Percentiles rank a stretch among this genome's conserved stretches.
These are phyloP conservation scores for Crithidia acanthocephali DNA, from an alignment of 208 protist genomes.

Conservation along the genomic window DNA sequence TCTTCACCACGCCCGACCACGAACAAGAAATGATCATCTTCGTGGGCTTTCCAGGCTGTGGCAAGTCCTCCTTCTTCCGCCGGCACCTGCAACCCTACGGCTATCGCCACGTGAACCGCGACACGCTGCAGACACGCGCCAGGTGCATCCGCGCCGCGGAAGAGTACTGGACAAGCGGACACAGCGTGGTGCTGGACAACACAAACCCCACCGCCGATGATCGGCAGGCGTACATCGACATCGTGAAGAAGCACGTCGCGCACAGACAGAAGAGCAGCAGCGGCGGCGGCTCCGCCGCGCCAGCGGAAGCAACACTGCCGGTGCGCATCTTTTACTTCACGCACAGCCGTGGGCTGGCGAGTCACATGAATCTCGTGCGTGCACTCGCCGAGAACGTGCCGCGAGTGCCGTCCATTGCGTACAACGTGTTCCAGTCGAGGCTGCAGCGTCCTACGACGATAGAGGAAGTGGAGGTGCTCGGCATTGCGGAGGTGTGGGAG, in stretches of 20 bases:
- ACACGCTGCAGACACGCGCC: constrained; percentile 72
- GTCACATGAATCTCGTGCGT: constrained; percentile 83
- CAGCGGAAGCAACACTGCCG: constrained; percentile 31
- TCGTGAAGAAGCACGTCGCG: constrained; percentile 36
- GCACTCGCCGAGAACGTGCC: constrained; percentile 38
- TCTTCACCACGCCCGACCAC: constrained; percentile 17
- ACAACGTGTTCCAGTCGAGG: constrained; percentile 59
- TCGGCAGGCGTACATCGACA: constrained; percentile 59
- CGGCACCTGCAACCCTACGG: constrained; percentile 81
- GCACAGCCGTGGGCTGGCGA: constrained; percentile 54
- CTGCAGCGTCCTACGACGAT: constrained; percentile 34
- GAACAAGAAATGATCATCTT: constrained; percentile 88
- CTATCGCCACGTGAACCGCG: constrained; percentile 84
- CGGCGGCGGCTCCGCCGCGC: neutral
- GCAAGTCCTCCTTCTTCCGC: constrained; percentile 91
- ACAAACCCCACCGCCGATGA: constrained; percentile 76
- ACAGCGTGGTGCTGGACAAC: constrained; percentile 92
- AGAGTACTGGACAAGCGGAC: constrained; percentile 51
- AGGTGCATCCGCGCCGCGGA: constrained; percentile 62
- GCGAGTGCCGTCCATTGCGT: constrained; percentile 59
- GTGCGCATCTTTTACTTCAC: constrained; percentile 79
- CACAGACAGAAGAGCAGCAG: neutral
- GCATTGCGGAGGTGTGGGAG: constrained; percentile 50
- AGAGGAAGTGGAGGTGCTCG: constrained; percentile 37
- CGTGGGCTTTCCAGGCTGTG: constrained; percentile 83